These are phyloP conservation scores for Prunus armeniaca DNA, from an alignment of 306 rosid genomes.

Conservation along the genomic window DNA sequence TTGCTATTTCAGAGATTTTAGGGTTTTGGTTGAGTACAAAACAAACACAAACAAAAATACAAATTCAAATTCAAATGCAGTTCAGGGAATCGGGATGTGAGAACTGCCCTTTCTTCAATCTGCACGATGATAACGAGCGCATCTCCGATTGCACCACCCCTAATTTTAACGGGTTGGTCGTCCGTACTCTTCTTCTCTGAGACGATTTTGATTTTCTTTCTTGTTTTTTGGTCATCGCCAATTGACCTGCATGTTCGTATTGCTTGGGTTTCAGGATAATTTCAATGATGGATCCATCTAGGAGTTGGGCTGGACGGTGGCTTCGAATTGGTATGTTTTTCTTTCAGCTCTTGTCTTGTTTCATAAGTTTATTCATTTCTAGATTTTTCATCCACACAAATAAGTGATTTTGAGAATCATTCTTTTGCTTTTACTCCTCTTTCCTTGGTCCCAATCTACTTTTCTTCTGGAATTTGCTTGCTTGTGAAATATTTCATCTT, in stretches of 20 bases:
- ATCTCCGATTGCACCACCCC: slow-evolving; percentile 91
- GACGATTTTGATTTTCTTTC: background rate
- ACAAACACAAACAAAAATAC: background rate
- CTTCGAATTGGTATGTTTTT: slow-evolving; percentile 66
- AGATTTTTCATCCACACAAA: background rate
- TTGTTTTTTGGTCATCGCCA: background rate
- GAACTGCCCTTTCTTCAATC: slow-evolving; percentile 88
- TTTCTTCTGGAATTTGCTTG: background rate
- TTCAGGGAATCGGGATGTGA: slow-evolving; percentile 92
- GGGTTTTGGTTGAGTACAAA: background rate
- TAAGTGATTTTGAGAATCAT: background rate
- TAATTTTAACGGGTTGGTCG: slow-evolving; percentile 78
- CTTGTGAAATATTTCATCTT: background rate
- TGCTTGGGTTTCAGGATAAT: slow-evolving; percentile 46
- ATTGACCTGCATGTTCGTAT: background rate
- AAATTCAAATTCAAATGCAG: slow-evolving; percentile 24
- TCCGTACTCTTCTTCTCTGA: background rate
- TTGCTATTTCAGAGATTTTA: background rate
- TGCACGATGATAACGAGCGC: slow-evolving; percentile 89
- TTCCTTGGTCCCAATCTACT: background rate
- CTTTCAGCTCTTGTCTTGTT: background rate
- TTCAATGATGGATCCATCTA: slow-evolving; percentile 86
- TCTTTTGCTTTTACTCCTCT: background rate
- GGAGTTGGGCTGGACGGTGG: slow-evolving; percentile 98
- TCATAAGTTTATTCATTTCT: background rate